These are phyloP conservation scores for Hibiscus syriacus DNA, from an alignment of 345 rosid species.

Conservation along the genomic window DNA sequence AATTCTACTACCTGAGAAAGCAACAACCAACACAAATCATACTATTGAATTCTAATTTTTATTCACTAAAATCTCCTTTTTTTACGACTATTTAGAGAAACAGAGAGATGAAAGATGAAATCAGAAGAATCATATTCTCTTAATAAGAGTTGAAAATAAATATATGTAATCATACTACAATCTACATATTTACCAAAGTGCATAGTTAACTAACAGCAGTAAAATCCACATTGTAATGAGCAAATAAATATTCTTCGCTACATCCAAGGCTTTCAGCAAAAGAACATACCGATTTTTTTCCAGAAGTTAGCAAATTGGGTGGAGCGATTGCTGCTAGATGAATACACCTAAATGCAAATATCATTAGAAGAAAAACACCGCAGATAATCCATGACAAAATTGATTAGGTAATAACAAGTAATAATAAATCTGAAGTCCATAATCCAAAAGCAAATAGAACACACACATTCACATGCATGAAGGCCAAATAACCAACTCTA, in stretches of 20 bases:
- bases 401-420: background rate
- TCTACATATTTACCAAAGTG: background rate
- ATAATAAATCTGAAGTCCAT: background rate
- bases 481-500: background rate
- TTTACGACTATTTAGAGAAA: background rate
- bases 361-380: background rate
- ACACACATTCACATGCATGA: background rate
- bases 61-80: background rate
- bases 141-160: background rate
- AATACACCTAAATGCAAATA: slow-evolving; percentile 42
- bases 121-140: background rate
- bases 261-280: slow-evolving; percentile 7
- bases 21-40: background rate
- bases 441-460: background rate
- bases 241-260: background rate
- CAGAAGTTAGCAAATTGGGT: slow-evolving; percentile 44
- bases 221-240: background rate
- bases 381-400: background rate
- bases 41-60: background rate
- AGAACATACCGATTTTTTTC: slow-evolving; percentile 52
- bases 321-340: slow-evolving; percentile 65
- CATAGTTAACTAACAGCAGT: background rate
- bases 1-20: background rate
- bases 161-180: background rate
- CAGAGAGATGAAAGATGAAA: background rate